A percentile compares a stretch with the other conserved stretches of the same genome.
Evolutionary conservation across 129 eudicot species (phyloP).

Genomic region (Escallonia rubra): DNA sequence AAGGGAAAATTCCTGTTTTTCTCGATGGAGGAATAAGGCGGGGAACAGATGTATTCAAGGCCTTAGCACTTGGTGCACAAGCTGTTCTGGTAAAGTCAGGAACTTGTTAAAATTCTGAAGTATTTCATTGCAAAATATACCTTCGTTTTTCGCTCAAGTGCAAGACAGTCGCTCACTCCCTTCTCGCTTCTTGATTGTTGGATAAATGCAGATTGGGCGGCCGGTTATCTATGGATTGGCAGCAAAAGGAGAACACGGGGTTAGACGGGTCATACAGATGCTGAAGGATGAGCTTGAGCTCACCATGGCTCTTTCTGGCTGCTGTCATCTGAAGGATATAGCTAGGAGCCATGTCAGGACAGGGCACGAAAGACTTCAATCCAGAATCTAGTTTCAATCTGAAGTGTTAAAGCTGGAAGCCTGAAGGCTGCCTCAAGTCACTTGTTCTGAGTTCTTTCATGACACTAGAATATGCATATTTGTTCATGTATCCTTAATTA

Average conservation of each 20-base stretch:
- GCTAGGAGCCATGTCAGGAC: constrained; percentile 55
- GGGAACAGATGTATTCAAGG: constrained; percentile 89
- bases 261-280: constrained; percentile 51
- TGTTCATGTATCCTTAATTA: not conserved
- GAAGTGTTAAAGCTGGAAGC: not conserved
- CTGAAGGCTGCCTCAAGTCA: no score
- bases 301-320: constrained; percentile 80
- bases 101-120: not conserved
- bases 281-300: constrained; percentile 73
- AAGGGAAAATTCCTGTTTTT: constrained; percentile 63
- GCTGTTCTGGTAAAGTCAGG: constrained; percentile 53
- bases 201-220: constrained; percentile 54
- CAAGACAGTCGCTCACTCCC: not conserved
- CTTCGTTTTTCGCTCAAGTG: not conserved
- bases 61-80: constrained; percentile 86
- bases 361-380: constrained; percentile 17
- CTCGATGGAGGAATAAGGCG: constrained; percentile 83
- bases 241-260: constrained; percentile 64
- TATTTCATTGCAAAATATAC: not conserved
- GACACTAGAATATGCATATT: no score
- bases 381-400: constrained; percentile 21
- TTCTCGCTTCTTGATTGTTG: constrained; percentile 6
- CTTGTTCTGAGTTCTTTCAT: no score
- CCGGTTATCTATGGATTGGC: constrained; percentile 63
- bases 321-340: constrained; percentile 51